Base-by-base conservation (phyloP, 331 rosid species). In the Dryas integrifolia region DNA sequence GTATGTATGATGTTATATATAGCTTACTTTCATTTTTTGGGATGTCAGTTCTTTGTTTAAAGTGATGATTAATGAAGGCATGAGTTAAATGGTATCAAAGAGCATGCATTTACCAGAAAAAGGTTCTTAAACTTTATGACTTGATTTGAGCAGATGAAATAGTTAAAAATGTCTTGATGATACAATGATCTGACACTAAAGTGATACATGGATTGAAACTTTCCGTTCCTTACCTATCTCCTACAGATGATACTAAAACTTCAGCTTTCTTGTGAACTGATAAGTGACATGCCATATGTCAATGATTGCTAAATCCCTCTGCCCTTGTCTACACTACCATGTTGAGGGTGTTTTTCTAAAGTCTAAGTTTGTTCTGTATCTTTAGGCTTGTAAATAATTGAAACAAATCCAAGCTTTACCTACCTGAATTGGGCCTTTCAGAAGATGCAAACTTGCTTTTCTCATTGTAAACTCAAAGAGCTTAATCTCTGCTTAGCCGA, bases 1-100 rank as follows among this genome's bases (percentile, higher is more conserved):
- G 97, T 89, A 58, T 77, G 86, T 77, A 26, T 60, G 9, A 49
- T 69, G 77, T 12, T 26, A 14, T 70, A 72, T 30, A 24, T 4
- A 24, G 49, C 57, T 77, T 26, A 13, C 18, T 47, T 65, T 72
- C 18, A 11, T 6, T 11, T 55, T 15, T 65, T 1, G 26, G 3
- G 12, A 48, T 15, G 11, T n/a, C 30, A 48, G 8, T 47, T 46
- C 3, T 7, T n/a, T 69, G 45, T 21, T 21, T 3, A 49, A 51
- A 26, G 11, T 67, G 65, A 15, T 49, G 43, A 48, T 49, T 26
- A 35, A 67, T 21, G 51, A 47, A 51, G 56, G 16, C 56, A 47
- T 47, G 12, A 51, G 21, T 1, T 13, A 51, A 14, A 13, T 51
- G 18, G 21, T 14, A 50, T 50, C 18, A 3, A 4, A 16, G 26